These are phyloP conservation scores for Oryza punctata DNA, from an alignment of 176 grass and related monocot genomes.

Conservation along the genomic window DNA sequence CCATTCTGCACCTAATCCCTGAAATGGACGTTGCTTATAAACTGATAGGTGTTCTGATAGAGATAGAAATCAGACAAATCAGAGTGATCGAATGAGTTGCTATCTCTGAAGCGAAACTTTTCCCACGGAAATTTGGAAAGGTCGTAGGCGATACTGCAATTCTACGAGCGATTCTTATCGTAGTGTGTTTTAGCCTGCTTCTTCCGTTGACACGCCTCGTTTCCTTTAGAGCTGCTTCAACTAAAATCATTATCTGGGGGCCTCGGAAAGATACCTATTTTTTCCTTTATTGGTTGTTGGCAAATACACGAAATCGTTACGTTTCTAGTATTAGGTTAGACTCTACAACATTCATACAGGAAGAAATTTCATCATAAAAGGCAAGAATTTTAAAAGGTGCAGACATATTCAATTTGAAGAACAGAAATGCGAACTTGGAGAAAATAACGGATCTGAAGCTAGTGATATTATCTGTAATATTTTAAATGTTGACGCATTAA, in stretches of 20 bases:
- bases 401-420: not conserved
- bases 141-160: not conserved
- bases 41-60: conserved; percentile 15
- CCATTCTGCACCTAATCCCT: conserved; percentile 56
- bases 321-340: not conserved
- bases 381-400: not conserved
- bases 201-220: conserved; percentile 31
- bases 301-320: conserved; percentile 2
- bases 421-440: not conserved
- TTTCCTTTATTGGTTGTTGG: conserved; percentile 30
- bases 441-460: not conserved
- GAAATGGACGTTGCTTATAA: conserved; percentile 39
- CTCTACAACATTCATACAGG: not conserved
- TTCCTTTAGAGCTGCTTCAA: not conserved
- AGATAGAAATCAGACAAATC: conserved; percentile 4
- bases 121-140: conserved; percentile 15
- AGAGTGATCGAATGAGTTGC: not conserved
- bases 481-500: not conserved
- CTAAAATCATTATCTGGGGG: not conserved
- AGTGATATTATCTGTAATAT: not conserved
- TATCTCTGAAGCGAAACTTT: not conserved
- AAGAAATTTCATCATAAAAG: not conserved
- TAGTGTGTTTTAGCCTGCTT: conserved; percentile 11
- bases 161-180: conserved; percentile 6
- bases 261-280: not conserved